Evolutionary conservation across 257 asterid species (phyloP), one percentile per base, ranked within the genome.

Genomic region (Petunia secreta): DNA sequence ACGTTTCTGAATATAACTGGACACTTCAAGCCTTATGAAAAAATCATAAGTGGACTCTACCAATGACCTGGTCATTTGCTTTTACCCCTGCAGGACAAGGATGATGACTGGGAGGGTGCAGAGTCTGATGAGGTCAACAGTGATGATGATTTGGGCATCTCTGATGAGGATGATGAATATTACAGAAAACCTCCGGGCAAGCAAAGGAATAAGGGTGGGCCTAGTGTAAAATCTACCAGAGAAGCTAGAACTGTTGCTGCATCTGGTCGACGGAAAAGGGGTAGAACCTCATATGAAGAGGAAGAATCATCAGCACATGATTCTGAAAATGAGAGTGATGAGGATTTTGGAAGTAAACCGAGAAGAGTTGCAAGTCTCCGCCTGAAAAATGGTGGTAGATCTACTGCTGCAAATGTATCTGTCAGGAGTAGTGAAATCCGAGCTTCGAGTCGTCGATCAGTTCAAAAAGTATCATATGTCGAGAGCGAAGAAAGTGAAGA

Each of bases 401-500:
- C 89, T 75, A 67, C 85, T 62, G 77, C 89, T 39, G 40, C 43
- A 64, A 85, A 82, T 77, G 82, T 83, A 83, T 87, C 97, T 80
- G 59, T 82, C 40, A 89, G 92, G 85, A 86, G 75, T 81, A 91
- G 75, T 85, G 99, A 94, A 84, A 82, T 85, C 40, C 94, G 98
- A 65, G 84, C 95, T 53, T 96, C 99, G 52, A 88, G 95, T 84
- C 97, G 95, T 77, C 97, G 98, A 69, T 91, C 98, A 4, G 92
- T 90, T 82, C 94, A 95, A 75, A 96, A 94, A 85, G 98, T 96
- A 57, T 96, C 99, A 54, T 96, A 94, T 80, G 97, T 84, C 50
- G 99, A 96, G 92, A 94, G 99, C 81, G 99, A 95, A 83, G 99
- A 66, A 83, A 94, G 98, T 87, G 99, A 96, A 86, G 98, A 94